Evolutionary conservation across 331 rosid species (phyloP), one percentile per base, ranked within the genome.

Genomic region (Prunus yedoensis): DNA sequence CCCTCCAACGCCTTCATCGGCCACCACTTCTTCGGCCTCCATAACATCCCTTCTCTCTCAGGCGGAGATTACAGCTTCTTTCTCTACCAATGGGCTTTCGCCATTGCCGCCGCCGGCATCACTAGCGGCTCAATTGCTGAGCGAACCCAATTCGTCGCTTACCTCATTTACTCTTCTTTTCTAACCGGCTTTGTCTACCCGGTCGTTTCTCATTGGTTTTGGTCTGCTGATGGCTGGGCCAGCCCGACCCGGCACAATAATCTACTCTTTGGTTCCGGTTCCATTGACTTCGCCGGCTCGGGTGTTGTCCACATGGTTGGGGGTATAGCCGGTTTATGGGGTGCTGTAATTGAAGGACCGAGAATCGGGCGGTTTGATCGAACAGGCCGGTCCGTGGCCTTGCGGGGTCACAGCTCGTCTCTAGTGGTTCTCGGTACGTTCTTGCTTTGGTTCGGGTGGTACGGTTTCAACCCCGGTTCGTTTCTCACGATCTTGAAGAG

Each of bases 271-370:
- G 78, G 89, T 0, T 87, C 93, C 0, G 96, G 98, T 0, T 90
- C 73, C 0, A 93, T 93, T 0, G 98, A 93, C 66, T 93, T 93
- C 1, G 93, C 91, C 0, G 91, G 94, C 0, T 89, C 93, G 0
- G 96, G 98, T 0, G 94, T 90, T 11, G 94, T 93, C 5, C 96
- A 93, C 64, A 89, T 93, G 92, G 94, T 93, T 12, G 96, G 98
- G 0, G 96, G 98, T 0, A 79, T 93, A 66, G 96, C 94, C 0
- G 98, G 98, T 0, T 35, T 90, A 4, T 93, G 98, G 94, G 98
- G 98, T 0, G 91, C 96, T 0, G 46, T 86, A 7, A 85, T 93
- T 0, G 98, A 93, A 86, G 98, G 96, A 10, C 98, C 98, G 0
- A 72, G 98, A 16, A 84, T 90, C 1, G 96, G 98, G n/a, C 87